A percentile compares a stretch with the other conserved stretches of the same genome.
phyloP scores from a whole-genome alignment of 441 rosid genomes.

The Gossypium trilobum region DNA sequence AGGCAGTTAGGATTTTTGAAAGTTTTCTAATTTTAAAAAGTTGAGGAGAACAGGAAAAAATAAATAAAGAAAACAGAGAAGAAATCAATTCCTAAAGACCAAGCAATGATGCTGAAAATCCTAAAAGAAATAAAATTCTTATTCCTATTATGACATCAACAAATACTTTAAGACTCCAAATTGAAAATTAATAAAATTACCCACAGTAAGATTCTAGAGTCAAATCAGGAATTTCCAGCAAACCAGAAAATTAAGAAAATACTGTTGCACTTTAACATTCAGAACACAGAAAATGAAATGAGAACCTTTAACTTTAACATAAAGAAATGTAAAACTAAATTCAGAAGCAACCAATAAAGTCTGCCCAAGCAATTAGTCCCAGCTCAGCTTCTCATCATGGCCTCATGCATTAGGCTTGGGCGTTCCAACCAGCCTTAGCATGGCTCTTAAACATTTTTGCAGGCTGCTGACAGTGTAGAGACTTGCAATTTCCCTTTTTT shows the following conservation, averaged over 20 bases:
- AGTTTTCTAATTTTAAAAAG: background rate
- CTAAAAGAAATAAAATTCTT: background rate
- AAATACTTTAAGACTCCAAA: background rate
- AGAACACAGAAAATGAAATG: background rate
- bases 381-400: background rate
- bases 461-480: background rate
- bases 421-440: background rate
- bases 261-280: background rate
- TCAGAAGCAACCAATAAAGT: background rate
- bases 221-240: background rate
- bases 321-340: background rate
- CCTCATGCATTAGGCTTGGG: background rate
- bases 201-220: background rate
- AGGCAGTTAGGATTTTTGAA: background rate
- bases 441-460: background rate
- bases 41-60: background rate
- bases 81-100: background rate
- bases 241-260: background rate
- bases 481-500: background rate
- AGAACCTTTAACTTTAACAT: background rate
- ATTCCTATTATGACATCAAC: background rate
- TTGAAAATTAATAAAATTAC: background rate
- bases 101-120: background rate
- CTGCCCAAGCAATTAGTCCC: background rate
- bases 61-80: background rate